Base-by-base conservation (phyloP, 2,329 filamentous ascomycete genomes). In the Phoma sp. region DNA sequence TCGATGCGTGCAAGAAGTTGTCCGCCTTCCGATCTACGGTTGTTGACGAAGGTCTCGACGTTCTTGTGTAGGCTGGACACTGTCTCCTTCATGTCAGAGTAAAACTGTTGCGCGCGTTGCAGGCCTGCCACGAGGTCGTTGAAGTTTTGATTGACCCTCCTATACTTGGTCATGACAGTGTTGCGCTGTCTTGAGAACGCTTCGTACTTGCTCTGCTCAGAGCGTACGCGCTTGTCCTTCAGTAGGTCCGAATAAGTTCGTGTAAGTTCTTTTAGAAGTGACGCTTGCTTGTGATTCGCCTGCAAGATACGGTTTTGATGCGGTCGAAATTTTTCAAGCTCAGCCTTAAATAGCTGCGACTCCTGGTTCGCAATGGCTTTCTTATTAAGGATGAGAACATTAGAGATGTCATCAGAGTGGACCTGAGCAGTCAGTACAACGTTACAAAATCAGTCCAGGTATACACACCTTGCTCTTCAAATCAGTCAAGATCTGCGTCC, bases 131-230 rank as follows among this genome's bases (percentile, higher is more conserved):
- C 86, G 10, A 99, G 83, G 66, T 96, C 93, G 55, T 96, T 84
- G 73, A 96, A 98, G 59, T 93, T 91, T 73, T 96, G 91, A 67
- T 96, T 96, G 1, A 95, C 87, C 57, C 91, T 89, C 75, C 92
- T 93, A 77, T 98, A 99, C 71, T 88, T 91, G 65, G 86, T 87
- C 75, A 96, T 86, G 4, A 96, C 93, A 0, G 86, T 82, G 44
- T 87, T 89, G 38, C 91, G 84, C 71, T 96, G 92, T 51, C 91
- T 84, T 48, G 92, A 93, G 60, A 96, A 90, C 1, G 83, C 79
- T 72, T 99, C 95, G 69, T 97, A 98, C 75, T 96, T 97, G 78
- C 87, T 96, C 78, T 98, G 93, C 75, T 99, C 95, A 0, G 91
- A 86, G 43, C 92, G 86, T 11, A 99, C 93, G 50, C 95, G 86